A percentile compares a stretch with the other conserved stretches of the same genome.
Conservation (phyloP, 768 basidiomycete genomes). For the Auriscalpium microsporum region DNA sequence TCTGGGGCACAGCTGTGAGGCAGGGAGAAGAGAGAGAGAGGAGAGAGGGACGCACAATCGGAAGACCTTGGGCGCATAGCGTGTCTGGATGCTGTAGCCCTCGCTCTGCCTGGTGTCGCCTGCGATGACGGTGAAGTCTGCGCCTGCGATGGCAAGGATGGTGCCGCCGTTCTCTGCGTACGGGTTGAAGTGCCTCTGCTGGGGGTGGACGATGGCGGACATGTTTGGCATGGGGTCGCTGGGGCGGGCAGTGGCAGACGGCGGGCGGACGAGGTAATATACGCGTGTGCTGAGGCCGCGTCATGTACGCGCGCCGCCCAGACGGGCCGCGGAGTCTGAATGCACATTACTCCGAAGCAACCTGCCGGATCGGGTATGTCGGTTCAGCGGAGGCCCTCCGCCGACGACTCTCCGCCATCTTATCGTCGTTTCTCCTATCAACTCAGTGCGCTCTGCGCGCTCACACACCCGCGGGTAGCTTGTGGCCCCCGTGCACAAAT, state of each 20-base stretch:
- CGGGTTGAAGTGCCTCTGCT: conserved; percentile 70
- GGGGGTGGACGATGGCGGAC: conserved; percentile 22
- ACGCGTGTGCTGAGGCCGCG: conserved; percentile 3
- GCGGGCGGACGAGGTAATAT: conserved; percentile 13
- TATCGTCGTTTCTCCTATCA: not conserved
- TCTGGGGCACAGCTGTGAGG: conserved; percentile 32
- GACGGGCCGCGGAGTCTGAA: not conserved
- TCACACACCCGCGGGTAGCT: not conserved
- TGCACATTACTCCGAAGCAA: not conserved
- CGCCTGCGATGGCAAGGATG: conserved; percentile 91
- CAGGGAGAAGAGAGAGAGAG: not conserved
- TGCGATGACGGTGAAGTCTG: conserved; percentile 89
- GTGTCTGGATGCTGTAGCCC: conserved; percentile 96
- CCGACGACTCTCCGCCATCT: not conserved
- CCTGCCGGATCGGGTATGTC: not conserved
- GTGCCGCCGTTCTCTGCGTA: conserved; percentile 94
- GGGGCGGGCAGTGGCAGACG: not conserved
- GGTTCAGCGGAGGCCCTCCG: too few species aligned
- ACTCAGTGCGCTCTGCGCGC: not conserved
- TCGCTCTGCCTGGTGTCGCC: conserved; percentile 95
- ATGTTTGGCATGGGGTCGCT: conserved; percentile 11
- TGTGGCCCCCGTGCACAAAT: not conserved
- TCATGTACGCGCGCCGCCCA: not conserved
- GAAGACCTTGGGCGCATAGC: conserved; percentile 95
- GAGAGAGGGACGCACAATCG: conserved; percentile 55